A percentile compares a stretch with the other conserved stretches of the same genome.
phyloP scores from a whole-genome alignment of 306 rosid genomes.

The Acacia melanoxylon region DNA sequence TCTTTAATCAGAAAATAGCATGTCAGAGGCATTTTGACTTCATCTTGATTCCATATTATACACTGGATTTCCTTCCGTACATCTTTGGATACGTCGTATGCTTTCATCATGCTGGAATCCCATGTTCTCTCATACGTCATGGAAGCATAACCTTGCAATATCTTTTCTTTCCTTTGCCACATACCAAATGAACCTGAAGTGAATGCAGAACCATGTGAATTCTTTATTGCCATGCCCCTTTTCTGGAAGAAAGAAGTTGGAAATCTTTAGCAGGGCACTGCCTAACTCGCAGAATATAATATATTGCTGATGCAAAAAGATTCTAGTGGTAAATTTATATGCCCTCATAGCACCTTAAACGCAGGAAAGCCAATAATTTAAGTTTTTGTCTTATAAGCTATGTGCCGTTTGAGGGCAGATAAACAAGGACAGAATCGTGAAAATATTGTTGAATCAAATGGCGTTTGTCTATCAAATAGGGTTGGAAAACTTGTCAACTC shows the following conservation, averaged over 20 bases:
- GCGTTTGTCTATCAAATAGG: neutral
- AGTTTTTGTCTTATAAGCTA: neutral
- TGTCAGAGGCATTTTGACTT: neutral
- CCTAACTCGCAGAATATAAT: neutral
- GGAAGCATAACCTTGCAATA: neutral
- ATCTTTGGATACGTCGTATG: neutral
- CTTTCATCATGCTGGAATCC: neutral
- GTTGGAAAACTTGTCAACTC: neutral
- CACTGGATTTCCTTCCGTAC: neutral
- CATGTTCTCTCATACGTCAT: neutral
- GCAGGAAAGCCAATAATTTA: conserved; percentile 14
- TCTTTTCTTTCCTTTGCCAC: neutral
- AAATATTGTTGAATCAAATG: neutral
- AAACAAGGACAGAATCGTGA: conserved; percentile 19
- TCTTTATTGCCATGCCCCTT: conserved; percentile 1
- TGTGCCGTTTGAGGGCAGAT: conserved; percentile 3
- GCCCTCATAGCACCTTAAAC: neutral
- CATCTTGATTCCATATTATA: neutral
- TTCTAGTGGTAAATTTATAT: conserved; percentile 3
- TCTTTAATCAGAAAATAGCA: neutral
- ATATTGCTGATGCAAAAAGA: neutral
- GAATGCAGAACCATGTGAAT: neutral
- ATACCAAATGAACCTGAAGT: neutral
- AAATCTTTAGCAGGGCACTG: neutral
- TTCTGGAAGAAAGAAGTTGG: neutral